Evolutionary conservation across 2,329 filamentous ascomycete genomes (phyloP).

Genomic region (Paraphoma sp.): DNA sequence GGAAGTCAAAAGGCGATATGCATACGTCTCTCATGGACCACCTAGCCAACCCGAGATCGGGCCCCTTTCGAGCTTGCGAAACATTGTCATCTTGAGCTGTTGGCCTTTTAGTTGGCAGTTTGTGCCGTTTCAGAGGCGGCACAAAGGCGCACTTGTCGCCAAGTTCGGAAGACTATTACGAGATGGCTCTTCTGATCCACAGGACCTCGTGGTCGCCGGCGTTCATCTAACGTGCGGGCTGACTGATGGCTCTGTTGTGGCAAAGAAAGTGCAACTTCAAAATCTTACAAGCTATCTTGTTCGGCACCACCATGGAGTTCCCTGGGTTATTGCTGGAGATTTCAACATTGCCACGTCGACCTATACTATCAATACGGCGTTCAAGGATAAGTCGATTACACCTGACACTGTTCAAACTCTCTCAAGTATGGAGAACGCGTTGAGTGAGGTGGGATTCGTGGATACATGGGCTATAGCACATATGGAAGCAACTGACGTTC

Average conservation of each 20-base stretch:
- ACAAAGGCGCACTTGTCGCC: constrained; percentile 65
- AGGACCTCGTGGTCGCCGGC: constrained; percentile 59
- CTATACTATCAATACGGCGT: constrained; percentile 61
- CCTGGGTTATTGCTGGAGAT: constrained; percentile 68
- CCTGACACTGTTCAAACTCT: constrained; percentile 54
- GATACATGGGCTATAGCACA: constrained; percentile 62
- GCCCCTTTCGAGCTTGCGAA: constrained; percentile 66
- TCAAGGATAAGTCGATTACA: constrained; percentile 62
- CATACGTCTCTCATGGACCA: constrained; percentile 65
- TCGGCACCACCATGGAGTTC: constrained; percentile 49
- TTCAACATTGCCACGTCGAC: constrained; percentile 70
- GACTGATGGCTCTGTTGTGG: constrained; percentile 63
- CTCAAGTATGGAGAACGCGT: constrained; percentile 54
- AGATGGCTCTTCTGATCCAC: constrained; percentile 15
- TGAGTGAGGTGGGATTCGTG: constrained; percentile 56
- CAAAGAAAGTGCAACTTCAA: constrained; percentile 64
- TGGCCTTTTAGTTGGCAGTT: constrained; percentile 63
- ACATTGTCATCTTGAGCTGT: constrained; percentile 66
- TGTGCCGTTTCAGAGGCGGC: constrained; percentile 60
- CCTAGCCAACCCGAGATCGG: constrained; percentile 59
- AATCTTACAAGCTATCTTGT: constrained; percentile 57
- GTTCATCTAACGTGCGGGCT: constrained; percentile 69
- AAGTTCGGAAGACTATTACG: constrained; percentile 48
- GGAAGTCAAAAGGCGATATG: constrained; percentile 57
- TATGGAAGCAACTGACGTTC: constrained; percentile 52